phyloP scores from a whole-genome alignment of 768 basidiomycete genomes.

The Auricularia sp. region DNA sequence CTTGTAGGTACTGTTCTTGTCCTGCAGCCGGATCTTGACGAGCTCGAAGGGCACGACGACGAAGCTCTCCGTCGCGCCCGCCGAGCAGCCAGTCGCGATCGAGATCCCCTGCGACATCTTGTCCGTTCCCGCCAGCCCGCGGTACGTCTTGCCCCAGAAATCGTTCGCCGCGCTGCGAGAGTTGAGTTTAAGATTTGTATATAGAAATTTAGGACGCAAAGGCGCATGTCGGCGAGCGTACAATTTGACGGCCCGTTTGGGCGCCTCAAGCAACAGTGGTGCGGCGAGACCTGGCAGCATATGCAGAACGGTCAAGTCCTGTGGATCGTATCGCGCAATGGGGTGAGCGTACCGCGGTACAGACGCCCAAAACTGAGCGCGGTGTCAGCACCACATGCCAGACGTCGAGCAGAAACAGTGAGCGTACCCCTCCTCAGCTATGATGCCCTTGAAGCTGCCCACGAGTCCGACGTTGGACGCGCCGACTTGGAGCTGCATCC shows the following conservation, averaged over 20 bases:
- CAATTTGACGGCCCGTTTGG: slow-evolving; percentile 97
- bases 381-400: slow-evolving; percentile 1
- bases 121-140: slow-evolving; percentile 48
- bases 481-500: slow-evolving; percentile 92
- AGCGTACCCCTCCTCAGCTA: slow-evolving; percentile 83
- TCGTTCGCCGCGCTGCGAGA: slow-evolving; percentile 68
- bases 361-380: slow-evolving; percentile 57
- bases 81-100: slow-evolving; percentile 81
- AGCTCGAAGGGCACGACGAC: slow-evolving; percentile 94
- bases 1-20: slow-evolving; percentile 80
- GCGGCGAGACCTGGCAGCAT: slow-evolving; percentile 67
- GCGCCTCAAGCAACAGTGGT: slow-evolving; percentile 89
- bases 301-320: neutral
- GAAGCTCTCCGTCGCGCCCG: slow-evolving; percentile 92
- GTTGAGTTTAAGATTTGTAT: neutral
- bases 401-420: slow-evolving; percentile 3
- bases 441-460: slow-evolving; percentile 71
- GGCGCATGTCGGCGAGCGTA: slow-evolving; percentile 25
- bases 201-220: neutral
- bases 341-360: slow-evolving; percentile 58
- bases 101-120: slow-evolving; percentile 89
- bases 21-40: slow-evolving; percentile 88
- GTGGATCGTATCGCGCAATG: neutral
- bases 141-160: slow-evolving; percentile 85
- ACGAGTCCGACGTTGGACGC: slow-evolving; percentile 67